Percentiles rank a stretch among this genome's conserved stretches.
These are phyloP conservation scores for Cryphonectria naterciae DNA, from an alignment of 2,329 filamentous ascomycete species.

Conservation along the genomic window DNA sequence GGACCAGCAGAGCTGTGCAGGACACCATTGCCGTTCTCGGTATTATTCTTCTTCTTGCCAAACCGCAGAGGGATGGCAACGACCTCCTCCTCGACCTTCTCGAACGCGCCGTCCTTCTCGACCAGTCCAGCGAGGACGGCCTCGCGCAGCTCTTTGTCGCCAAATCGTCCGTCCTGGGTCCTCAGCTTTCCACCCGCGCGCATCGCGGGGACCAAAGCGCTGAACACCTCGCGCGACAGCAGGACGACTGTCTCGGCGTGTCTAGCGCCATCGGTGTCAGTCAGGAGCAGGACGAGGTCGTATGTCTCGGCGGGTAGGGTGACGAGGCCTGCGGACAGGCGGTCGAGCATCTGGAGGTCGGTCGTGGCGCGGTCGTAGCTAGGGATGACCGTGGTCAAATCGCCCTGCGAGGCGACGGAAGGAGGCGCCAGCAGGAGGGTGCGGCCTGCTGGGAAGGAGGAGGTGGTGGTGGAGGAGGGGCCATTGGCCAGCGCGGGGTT, in stretches of 20 bases:
- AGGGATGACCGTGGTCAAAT: conserved; percentile 72
- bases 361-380: conserved; percentile 75
- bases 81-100: conserved; percentile 69
- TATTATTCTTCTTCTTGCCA: conserved; percentile 63
- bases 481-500: conserved; percentile 35
- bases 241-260: conserved; percentile 65
- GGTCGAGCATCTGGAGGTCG: conserved; percentile 97
- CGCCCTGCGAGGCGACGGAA: conserved; percentile 83
- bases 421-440: conserved; percentile 89
- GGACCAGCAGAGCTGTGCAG: conserved; percentile 39
- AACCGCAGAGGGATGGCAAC: conserved; percentile 67
- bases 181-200: conserved; percentile 69
- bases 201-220: conserved; percentile 70
- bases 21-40: conserved; percentile 22
- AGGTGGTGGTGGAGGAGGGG: conserved; percentile 27
- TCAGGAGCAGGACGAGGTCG: conserved; percentile 81
- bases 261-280: conserved; percentile 72
- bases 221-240: conserved; percentile 68
- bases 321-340: conserved; percentile 80
- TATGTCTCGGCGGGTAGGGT: conserved; percentile 77
- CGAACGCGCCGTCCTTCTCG: conserved; percentile 62
- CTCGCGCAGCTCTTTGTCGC: conserved; percentile 66
- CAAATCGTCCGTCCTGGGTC: conserved; percentile 69
- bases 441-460: conserved; percentile 30
- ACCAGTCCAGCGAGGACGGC: conserved; percentile 83